These are phyloP conservation scores for Trichoderma semiorbis DNA, from an alignment of 2,329 filamentous ascomycete species.

Conservation along the genomic window DNA sequence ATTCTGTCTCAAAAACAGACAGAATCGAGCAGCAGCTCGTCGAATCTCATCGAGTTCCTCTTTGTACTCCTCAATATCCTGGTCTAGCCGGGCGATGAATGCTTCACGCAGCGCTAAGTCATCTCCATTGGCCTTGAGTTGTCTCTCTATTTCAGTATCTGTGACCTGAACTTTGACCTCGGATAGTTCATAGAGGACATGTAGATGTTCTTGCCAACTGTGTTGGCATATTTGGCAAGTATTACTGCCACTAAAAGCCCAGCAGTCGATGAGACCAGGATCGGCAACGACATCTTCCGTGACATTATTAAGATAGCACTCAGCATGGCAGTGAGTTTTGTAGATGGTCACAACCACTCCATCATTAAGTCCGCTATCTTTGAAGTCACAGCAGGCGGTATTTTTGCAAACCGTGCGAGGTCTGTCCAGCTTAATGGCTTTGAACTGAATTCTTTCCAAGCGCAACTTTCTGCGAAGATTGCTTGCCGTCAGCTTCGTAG, in stretches of 20 bases:
- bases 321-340: slow-evolving; percentile 20
- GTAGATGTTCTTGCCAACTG: slow-evolving; percentile 14
- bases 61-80: not conserved
- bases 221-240: not conserved
- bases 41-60: slow-evolving; percentile 8
- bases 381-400: slow-evolving; percentile 17
- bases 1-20: not conserved
- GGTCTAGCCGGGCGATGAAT: not conserved
- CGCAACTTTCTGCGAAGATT: not conserved
- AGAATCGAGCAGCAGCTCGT: slow-evolving; percentile 3
- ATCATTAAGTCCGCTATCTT: not conserved
- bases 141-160: slow-evolving; percentile 1
- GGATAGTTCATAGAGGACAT: not conserved
- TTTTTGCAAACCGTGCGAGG: slow-evolving; percentile 19
- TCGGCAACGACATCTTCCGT: slow-evolving; percentile 11
- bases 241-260: too few relatives aligned
- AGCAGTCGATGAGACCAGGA: slow-evolving; percentile 4
- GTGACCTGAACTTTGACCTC: not conserved
- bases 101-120: not conserved
- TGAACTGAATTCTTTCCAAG: slow-evolving; percentile 9
- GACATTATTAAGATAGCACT: slow-evolving; percentile 18
- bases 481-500: not conserved
- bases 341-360: slow-evolving; percentile 14
- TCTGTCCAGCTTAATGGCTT: not conserved
- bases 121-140: not conserved